Evolutionary conservation across 2,329 filamentous ascomycete genomes (phyloP).

Genomic region (Fusarium tuaranense): DNA sequence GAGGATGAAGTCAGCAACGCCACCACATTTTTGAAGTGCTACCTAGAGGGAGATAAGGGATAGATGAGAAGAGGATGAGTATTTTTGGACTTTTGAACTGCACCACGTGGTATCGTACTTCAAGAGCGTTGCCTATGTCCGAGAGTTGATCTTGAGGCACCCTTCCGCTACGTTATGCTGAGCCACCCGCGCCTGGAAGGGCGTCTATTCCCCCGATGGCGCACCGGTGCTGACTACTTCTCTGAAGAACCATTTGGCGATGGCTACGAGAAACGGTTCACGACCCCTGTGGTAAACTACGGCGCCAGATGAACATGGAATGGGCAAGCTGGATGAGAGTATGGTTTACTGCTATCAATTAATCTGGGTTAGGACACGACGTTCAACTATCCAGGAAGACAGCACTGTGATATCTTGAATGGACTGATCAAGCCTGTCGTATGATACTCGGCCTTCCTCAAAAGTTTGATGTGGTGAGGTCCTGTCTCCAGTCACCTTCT

Average conservation of each 20-base stretch:
- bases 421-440: slow-evolving; percentile 61
- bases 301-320: slow-evolving; percentile 67
- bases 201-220: no score
- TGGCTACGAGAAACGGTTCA: slow-evolving; percentile 67
- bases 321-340: slow-evolving; percentile 47
- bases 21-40: neutral
- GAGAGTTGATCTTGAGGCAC: slow-evolving; percentile 3
- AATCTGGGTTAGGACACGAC: no score
- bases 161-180: neutral
- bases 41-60: neutral
- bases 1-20: neutral
- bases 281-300: slow-evolving; percentile 60
- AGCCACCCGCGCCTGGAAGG: no score
- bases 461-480: slow-evolving; percentile 67
- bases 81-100: neutral
- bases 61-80: neutral
- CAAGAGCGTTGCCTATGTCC: neutral
- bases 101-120: neutral
- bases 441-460: slow-evolving; percentile 61
- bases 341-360: no score
- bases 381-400: slow-evolving; percentile 55
- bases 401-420: slow-evolving; percentile 62
- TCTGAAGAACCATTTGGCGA: slow-evolving; percentile 61
- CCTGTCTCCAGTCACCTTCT: neutral
- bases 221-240: slow-evolving; percentile 63